Evolutionary conservation across 2,329 filamentous ascomycete species (phyloP), one percentile per base, ranked within the genome.

Genomic region (Rhynchosporium secalis): DNA sequence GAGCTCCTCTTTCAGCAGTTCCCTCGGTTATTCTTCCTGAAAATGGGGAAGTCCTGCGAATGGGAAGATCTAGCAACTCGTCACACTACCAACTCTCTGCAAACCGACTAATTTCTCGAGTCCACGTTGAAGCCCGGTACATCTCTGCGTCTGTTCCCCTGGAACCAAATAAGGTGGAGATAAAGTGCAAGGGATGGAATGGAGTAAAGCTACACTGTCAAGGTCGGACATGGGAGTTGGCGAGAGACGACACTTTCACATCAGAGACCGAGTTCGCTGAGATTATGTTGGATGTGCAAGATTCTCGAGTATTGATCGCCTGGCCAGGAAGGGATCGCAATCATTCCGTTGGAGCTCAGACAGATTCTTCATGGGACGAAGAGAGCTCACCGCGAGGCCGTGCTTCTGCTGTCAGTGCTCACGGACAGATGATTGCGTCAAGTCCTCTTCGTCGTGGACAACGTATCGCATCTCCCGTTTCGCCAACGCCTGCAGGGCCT

Each of bases 171-270:
- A 88, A 86, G 75, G 85, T 99, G 52, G 91, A 96, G 76, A 89
- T 99, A 70, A 83, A 91, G 72, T 99, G 95, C 80, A 85, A 90
- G 72, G 95, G 95, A 28, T 98, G 94, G 94, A 99, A 99, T 75
- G 95, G 95, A 15, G 82, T 95, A 68, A 96, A 92, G 79, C 78
- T 99, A 69, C 92, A 96, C 78, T 97, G 92, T 79, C 89, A 94
- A 76, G 92, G 92, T 61, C 87, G 88, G 68, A 89, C 91, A 3
- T 94, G 91, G 81, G 91, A 96, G 68, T 78, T 99, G 71, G 83
- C 81, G 67, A 97, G 96, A 78, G 92, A 90, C 20, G 92, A 96
- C 74, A 90, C 86, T 56, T 98, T 97, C 76, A 89, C 88, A 52
- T 96, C 92, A 62, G 91, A 96, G 77, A 93, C 92, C 36, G 91